These are phyloP conservation scores for Paraglomus brasilianum DNA, from an alignment of 192 early-diverging fungal genomes.

Conservation along the genomic window DNA sequence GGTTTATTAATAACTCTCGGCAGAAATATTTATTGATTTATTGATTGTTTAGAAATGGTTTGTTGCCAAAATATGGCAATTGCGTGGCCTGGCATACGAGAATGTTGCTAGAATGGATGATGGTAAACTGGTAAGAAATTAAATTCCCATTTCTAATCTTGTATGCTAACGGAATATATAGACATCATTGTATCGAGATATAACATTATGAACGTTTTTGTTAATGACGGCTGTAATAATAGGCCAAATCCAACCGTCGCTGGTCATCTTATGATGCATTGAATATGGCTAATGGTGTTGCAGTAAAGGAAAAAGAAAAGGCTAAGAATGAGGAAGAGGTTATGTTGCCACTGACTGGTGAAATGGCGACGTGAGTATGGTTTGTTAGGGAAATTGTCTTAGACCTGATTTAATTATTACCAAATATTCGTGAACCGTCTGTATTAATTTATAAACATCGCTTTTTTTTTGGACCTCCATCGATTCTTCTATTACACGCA, in stretches of 20 bases:
- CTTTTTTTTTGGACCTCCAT: not conserved
- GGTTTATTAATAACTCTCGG: conserved; percentile 36
- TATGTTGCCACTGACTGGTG: conserved; percentile 45
- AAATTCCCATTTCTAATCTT: too few relatives aligned
- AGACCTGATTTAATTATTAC: not conserved
- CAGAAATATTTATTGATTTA: conserved; percentile 8
- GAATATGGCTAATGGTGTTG: conserved; percentile 24
- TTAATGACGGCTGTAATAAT: not conserved
- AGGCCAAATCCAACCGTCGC: conserved; percentile 27
- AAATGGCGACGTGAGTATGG: conserved; percentile 43
- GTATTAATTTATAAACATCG: not conserved
- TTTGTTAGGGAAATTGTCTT: not conserved
- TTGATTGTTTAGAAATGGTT: conserved; percentile 61
- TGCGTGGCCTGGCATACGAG: conserved; percentile 34
- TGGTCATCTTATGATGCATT: conserved; percentile 23
- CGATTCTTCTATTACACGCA: conserved; percentile 25
- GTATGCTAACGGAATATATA: too few relatives aligned
- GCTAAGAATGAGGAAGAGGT: conserved; percentile 31
- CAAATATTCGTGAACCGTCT: too few relatives aligned
- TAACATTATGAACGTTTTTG: too few relatives aligned
- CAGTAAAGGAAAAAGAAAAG: conserved; percentile 25
- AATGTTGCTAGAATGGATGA: conserved; percentile 22
- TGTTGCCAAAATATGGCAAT: conserved; percentile 51
- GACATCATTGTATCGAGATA: too few relatives aligned
- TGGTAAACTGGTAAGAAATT: conserved; percentile 22